These are phyloP conservation scores for Naegleria lovaniensis DNA, from an alignment of 208 protist genomes.

Conservation along the genomic window DNA sequence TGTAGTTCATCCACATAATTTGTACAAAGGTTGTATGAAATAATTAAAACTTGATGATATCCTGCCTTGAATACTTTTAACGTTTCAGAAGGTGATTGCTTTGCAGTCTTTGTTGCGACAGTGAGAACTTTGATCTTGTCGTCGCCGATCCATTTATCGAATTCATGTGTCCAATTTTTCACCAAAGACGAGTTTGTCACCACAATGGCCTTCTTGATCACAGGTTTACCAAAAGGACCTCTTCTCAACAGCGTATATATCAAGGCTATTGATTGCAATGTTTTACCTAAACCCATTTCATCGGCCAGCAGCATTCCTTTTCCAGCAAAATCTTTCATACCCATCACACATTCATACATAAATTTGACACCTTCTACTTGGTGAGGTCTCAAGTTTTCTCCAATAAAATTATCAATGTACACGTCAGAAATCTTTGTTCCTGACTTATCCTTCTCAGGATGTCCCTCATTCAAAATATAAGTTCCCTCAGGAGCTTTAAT, in stretches of 20 bases:
- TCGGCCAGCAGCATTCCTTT: conserved; percentile 65
- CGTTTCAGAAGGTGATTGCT: neutral
- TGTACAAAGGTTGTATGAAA: conserved; percentile 51
- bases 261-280: conserved; percentile 49
- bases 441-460: conserved; percentile 6
- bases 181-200: conserved; percentile 30
- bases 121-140: neutral
- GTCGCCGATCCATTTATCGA: conserved; percentile 34
- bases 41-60: conserved; percentile 44
- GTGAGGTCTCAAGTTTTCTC: conserved; percentile 63
- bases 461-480: neutral
- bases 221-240: neutral
- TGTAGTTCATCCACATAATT: conserved; percentile 43
- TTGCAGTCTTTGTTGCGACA: neutral
- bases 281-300: conserved; percentile 64
- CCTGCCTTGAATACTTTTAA: conserved; percentile 27
- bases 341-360: conserved; percentile 80
- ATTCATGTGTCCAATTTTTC: conserved; percentile 35
- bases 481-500: neutral
- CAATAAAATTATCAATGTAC: conserved; percentile 26
- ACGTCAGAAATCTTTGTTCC: conserved; percentile 23
- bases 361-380: conserved; percentile 77
- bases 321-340: conserved; percentile 38
- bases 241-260: neutral
- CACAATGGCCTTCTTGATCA: conserved; percentile 27